Percentiles rank a stretch among this genome's conserved stretches.
phyloP scores from a whole-genome alignment of 1,139 yeast genomes.

The Yamadazyma atmosphaerica region DNA sequence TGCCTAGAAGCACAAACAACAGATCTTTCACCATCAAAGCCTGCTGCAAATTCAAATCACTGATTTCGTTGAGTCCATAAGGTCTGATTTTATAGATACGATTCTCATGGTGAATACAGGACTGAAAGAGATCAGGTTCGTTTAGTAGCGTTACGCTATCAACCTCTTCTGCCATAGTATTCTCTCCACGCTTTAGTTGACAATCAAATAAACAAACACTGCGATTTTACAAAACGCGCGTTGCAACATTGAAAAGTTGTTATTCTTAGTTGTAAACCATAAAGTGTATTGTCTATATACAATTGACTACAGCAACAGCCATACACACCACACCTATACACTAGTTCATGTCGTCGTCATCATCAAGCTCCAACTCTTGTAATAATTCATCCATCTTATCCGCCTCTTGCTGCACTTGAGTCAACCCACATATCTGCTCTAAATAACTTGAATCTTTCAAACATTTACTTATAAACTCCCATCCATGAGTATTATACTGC shows the following conservation, averaged over 20 bases:
- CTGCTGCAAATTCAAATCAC: conserved; percentile 60
- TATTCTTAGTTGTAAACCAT: no score
- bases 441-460: conserved; percentile 63
- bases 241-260: no score
- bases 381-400: conserved; percentile 55
- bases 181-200: neutral
- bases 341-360: conserved; percentile 28
- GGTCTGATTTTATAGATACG: conserved; percentile 30
- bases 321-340: no score
- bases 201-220: neutral
- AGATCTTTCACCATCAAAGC: conserved; percentile 71
- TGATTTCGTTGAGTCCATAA: conserved; percentile 42
- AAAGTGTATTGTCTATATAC: no score
- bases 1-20: conserved; percentile 66
- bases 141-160: conserved; percentile 11
- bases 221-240: neutral
- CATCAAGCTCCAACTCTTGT: conserved; percentile 40
- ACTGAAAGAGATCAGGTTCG: conserved; percentile 19
- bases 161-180: neutral
- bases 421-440: conserved; percentile 77
- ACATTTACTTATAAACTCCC: conserved; percentile 79
- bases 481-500: conserved; percentile 54
- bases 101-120: conserved; percentile 16
- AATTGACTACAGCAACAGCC: no score
- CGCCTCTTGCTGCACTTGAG: conserved; percentile 68